Evolutionary conservation across 2,329 filamentous ascomycete species (phyloP).

Genomic region (Fusarium graminum): DNA sequence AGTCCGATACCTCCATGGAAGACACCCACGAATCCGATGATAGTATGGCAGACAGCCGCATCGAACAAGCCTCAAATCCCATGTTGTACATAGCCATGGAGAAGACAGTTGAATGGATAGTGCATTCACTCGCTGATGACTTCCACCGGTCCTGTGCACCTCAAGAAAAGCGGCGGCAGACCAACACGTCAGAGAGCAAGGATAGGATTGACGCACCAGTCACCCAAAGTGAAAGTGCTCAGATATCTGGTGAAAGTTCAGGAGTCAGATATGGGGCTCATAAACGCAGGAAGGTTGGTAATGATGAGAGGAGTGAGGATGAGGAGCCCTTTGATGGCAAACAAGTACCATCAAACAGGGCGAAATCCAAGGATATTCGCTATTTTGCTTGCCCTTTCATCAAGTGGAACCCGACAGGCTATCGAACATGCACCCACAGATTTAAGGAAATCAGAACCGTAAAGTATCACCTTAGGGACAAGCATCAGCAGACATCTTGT

Average conservation of each 20-base stretch:
- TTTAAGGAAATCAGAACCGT: too few species aligned
- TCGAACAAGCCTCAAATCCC: not conserved
- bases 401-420: not conserved
- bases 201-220: too few species aligned
- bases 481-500: too few species aligned
- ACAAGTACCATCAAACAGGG: rapidly evolving
- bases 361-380: rapidly evolving
- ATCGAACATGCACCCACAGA: not conserved
- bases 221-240: too few species aligned
- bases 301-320: slow-evolving; percentile 1
- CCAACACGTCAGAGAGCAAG: too few species aligned
- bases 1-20: too few species aligned
- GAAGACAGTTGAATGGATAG: not conserved
- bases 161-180: not conserved
- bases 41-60: not conserved
- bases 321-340: too few species aligned
- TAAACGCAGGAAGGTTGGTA: not conserved
- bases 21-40: too few species aligned
- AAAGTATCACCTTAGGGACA: too few species aligned
- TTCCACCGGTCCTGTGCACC: slow-evolving; percentile 4
- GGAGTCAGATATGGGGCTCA: rapidly evolving
- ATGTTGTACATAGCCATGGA: not conserved
- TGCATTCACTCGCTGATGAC: not conserved
- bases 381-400: slow-evolving; percentile 18
- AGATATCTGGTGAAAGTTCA: not conserved